A percentile compares a stretch with the other conserved stretches of the same genome.
phyloP scores from a whole-genome alignment of 768 basidiomycete species.

The Russula abietina region DNA sequence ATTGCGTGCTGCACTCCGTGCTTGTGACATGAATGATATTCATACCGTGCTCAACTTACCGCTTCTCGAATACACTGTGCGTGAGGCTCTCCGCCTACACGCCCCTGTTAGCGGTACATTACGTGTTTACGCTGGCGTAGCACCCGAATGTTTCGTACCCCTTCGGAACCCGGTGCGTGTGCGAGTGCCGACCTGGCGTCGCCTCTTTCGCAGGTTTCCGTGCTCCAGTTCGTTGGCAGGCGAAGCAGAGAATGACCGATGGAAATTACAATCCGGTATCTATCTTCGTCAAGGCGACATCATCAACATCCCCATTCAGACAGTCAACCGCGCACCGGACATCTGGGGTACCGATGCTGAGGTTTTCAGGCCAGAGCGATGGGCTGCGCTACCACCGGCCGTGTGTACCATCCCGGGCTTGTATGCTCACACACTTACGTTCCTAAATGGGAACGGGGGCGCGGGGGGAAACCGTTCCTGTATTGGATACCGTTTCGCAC shows the following conservation, averaged over 20 bases:
- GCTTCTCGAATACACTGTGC: conserved; percentile 57
- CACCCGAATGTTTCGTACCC: conserved; percentile 46
- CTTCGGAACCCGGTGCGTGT: conserved; percentile 30
- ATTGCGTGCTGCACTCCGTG: conserved; percentile 42
- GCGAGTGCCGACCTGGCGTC: conserved; percentile 13
- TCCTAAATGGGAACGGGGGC: conserved; percentile 46
- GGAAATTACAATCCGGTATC: conserved; percentile 8
- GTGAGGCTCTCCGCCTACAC: conserved; percentile 51
- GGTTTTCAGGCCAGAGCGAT: conserved; percentile 55
- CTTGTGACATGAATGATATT: conserved; percentile 24
- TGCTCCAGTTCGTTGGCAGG: neutral
- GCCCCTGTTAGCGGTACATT: conserved; percentile 55
- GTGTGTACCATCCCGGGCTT: conserved; percentile 44
- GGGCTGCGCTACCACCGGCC: conserved; percentile 38
- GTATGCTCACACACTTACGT: conserved; percentile 49
- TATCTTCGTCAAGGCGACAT: conserved; percentile 41
- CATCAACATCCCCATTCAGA: conserved; percentile 53
- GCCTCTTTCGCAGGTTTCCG: conserved; percentile 1
- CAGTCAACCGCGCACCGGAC: conserved; percentile 47
- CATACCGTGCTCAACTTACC: conserved; percentile 33
- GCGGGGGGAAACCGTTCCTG: conserved; percentile 47
- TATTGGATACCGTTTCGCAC: conserved; percentile 56
- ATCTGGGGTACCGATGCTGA: conserved; percentile 66
- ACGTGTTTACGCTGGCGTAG: conserved; percentile 42
- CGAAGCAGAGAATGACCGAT: neutral